Evolutionary conservation across 2,329 filamentous ascomycete species (phyloP), one percentile per base, ranked within the genome.

Genomic region (Verticillium tricorpus): DNA sequence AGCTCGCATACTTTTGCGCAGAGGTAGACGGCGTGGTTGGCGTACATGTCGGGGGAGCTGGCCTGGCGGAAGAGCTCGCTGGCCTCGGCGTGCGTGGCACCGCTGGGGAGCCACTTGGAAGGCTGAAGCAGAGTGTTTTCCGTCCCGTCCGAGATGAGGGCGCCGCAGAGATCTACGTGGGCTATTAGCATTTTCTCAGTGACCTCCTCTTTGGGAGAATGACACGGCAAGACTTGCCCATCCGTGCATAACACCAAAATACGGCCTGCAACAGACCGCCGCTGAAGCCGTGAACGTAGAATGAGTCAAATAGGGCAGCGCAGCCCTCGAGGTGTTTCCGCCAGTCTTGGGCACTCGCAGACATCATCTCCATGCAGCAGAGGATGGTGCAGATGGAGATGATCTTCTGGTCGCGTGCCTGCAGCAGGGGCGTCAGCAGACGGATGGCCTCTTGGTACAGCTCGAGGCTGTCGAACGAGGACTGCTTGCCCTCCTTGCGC

Each of bases 201-300:
- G 37, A 19, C 15, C 15, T 12, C 14, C 17, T 12, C 3, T 7
- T 14, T 40, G 6, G 14, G 17, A 52, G 15, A 50, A 34, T 35
- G 14, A 31, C 22, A 6, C 0, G 14, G 15, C 5, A 55, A 34
- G 58, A 66, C 74, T 63, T 62, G 80, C 78, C 78, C 82, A 86
- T 86, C 56, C 83, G 76, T 1, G 81, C 82, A 67, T 83, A 86
- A 64, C 82, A 85, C 84, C 84, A 86, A 63, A 86, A 86, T 0
- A 85, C 74, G 0, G 83, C 82, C 68, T 84, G 82, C 7, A 81
- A 69, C 19, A 85, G 67, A 0, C 82, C 83, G 2, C 80, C 79
- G 25, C 77, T 78, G 57, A 84, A 82, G 0, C 83, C 83, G 55
- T 83, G 77, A n/a, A 85, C 79, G 11, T 76, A 80, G 58, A 82